Conservation (phyloP, 225 moss, liverwort and hornwort species). For the Bryoerythrophyllum caledonicum region DNA sequence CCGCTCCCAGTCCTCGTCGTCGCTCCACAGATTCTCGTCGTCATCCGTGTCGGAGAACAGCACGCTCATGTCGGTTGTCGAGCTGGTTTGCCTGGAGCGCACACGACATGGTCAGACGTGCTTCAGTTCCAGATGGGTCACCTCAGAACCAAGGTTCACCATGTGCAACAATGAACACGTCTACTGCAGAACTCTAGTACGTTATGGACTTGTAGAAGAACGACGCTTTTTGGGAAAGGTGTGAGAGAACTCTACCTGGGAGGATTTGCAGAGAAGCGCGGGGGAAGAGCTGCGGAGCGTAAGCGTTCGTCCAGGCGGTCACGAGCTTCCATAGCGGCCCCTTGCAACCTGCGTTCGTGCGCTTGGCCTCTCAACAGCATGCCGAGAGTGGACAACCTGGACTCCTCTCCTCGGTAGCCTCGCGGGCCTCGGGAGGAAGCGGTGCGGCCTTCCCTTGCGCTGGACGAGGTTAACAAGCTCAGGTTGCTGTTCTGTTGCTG, state of each 20-base stretch:
- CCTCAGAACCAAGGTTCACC: too few species aligned
- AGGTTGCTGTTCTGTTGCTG: conserved; percentile 58
- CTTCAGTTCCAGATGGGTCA: too few species aligned
- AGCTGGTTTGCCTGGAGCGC: conserved; percentile 39
- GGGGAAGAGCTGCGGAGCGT: conserved; percentile 67
- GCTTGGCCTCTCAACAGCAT: conserved; percentile 69
- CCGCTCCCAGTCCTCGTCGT: conserved; percentile 91
- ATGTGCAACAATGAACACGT: too few species aligned
- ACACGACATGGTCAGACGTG: conserved; percentile 15
- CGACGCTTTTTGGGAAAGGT: too few species aligned
- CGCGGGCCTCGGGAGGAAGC: conserved; percentile 39
- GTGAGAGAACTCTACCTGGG: conserved; percentile 35
- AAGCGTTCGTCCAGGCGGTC: conserved; percentile 88
- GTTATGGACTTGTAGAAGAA: too few species aligned
- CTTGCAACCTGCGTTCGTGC: conserved; percentile 57
- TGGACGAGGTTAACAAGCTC: conserved; percentile 50
- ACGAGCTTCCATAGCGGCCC: conserved; percentile 84
- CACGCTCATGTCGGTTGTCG: conserved; percentile 48
- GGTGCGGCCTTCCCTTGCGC: conserved; percentile 38
- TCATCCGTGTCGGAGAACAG: conserved; percentile 76
- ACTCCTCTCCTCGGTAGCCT: conserved; percentile 63
- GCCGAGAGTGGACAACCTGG: conserved; percentile 60
- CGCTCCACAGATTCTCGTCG: conserved; percentile 81
- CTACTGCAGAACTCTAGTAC: too few species aligned
- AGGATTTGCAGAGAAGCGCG: conserved; percentile 44